Conservation (phyloP, 2,329 filamentous ascomycete species). For the Aspergillus viridinutans region DNA sequence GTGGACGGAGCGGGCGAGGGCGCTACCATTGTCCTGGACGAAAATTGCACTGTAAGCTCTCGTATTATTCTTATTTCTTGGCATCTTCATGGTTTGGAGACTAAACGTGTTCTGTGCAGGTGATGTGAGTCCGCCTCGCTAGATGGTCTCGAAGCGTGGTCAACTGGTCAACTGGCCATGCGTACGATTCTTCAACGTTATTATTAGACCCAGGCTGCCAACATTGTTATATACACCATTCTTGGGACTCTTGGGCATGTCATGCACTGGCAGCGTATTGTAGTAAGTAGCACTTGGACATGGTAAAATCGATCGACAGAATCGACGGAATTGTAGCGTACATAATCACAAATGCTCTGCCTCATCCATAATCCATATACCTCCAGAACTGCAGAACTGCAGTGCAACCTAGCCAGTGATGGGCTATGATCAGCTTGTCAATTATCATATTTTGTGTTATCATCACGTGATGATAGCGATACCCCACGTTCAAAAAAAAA, state of each 20-base stretch:
- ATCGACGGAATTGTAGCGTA: not conserved
- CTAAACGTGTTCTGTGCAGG: constrained; percentile 14
- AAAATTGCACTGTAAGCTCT: constrained; percentile 42
- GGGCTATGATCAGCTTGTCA: too few species aligned
- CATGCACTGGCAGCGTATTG: not conserved
- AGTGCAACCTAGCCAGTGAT: not conserved
- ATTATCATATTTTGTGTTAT: not conserved
- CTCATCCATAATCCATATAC: not conserved
- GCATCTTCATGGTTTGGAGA: not conserved
- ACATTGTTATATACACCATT: not conserved
- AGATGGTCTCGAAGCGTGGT: not conserved
- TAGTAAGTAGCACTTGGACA: not conserved
- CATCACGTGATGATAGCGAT: not conserved
- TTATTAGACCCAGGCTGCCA: not conserved
- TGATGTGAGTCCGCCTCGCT: constrained; percentile 24
- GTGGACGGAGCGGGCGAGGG: constrained; percentile 28
- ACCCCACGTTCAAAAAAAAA: not conserved
- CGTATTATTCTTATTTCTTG: not conserved
- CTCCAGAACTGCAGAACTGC: not conserved
- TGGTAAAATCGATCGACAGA: not conserved
- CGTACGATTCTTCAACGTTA: not conserved
- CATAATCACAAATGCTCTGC: too few species aligned
- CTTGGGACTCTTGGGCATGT: not conserved
- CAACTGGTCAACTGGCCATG: not conserved
- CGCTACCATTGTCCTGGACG: constrained; percentile 37